phyloP scores from a whole-genome alignment of 257 asterid species.

The Vinca minor region DNA sequence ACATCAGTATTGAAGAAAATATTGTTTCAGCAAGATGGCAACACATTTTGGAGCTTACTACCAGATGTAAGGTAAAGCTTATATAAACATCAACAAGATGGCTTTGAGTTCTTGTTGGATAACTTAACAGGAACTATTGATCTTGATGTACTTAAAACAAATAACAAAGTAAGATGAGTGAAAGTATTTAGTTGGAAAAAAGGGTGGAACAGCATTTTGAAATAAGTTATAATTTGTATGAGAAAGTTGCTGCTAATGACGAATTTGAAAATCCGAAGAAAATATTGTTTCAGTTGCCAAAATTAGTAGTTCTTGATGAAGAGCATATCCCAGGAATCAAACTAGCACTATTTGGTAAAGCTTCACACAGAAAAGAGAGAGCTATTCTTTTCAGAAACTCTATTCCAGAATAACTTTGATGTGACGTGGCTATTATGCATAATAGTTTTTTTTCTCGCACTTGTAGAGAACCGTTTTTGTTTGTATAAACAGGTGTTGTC shows the following conservation, averaged over 20 bases:
- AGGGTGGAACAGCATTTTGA: constrained; percentile 29
- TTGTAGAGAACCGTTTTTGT: too few species aligned
- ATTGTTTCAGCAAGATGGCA: too few species aligned
- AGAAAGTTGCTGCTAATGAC: constrained; percentile 1
- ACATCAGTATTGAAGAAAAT: not conserved
- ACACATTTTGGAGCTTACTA: constrained; percentile 37
- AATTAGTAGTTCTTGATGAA: constrained; percentile 45
- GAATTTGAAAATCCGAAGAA: constrained; percentile 13
- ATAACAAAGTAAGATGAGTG: constrained; percentile 20
- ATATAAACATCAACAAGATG: constrained; percentile 47
- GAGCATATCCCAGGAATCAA: constrained; percentile 45
- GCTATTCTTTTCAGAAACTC: constrained; percentile 58
- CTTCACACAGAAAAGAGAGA: constrained; percentile 34
- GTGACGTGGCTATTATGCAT: too few species aligned
- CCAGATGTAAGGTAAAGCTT: constrained; percentile 26
- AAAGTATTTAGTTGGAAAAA: constrained; percentile 29
- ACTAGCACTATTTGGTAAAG: constrained; percentile 40
- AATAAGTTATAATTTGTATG: constrained; percentile 46
- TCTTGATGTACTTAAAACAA: constrained; percentile 22
- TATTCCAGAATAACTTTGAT: constrained; percentile 43
- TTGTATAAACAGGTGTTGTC: constrained; percentile 25
- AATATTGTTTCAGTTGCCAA: constrained; percentile 42
- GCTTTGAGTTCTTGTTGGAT: constrained; percentile 48
- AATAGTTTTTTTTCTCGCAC: too few species aligned
- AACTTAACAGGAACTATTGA: constrained; percentile 40